These are phyloP conservation scores for Paraleonurus japonicus DNA, from an alignment of 257 asterid genomes.

Conservation along the genomic window DNA sequence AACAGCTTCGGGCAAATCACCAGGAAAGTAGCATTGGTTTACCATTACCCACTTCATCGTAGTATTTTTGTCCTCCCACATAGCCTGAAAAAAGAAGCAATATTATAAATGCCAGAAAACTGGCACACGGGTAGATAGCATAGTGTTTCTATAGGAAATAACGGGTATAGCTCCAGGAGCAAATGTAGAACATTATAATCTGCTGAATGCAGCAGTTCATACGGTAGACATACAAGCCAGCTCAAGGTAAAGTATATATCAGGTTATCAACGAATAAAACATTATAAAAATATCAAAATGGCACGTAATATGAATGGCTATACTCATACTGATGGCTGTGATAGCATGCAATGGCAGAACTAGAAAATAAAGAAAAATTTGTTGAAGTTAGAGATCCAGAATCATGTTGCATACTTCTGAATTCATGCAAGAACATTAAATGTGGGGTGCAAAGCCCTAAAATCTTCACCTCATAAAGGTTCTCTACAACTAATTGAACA, in stretches of 20 bases:
- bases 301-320: conserved; percentile 3
- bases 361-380: not conserved
- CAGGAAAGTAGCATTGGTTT: conserved; percentile 81
- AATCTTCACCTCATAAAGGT: conserved; percentile 6
- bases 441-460: conserved; percentile 2
- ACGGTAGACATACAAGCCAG: not conserved
- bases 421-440: not conserved
- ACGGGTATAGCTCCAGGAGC: conserved; percentile 11
- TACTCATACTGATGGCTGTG: not conserved
- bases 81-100: conserved; percentile 52
- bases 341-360: not conserved
- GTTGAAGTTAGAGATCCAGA: not conserved
- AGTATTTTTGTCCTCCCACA: conserved; percentile 86
- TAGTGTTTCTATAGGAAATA: conserved; percentile 11
- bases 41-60: conserved; percentile 67
- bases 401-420: not conserved
- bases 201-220: not conserved
- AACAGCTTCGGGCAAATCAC: conserved; percentile 89
- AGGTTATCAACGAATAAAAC: not conserved
- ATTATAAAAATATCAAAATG: not conserved
- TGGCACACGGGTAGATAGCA: conserved; percentile 10
- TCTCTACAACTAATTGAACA: not conserved
- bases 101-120: conserved; percentile 21
- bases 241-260: conserved; percentile 11
- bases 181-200: not conserved